phyloP scores from a whole-genome alignment of 306 rosid genomes.

The Sphenostylis stenocarpa region DNA sequence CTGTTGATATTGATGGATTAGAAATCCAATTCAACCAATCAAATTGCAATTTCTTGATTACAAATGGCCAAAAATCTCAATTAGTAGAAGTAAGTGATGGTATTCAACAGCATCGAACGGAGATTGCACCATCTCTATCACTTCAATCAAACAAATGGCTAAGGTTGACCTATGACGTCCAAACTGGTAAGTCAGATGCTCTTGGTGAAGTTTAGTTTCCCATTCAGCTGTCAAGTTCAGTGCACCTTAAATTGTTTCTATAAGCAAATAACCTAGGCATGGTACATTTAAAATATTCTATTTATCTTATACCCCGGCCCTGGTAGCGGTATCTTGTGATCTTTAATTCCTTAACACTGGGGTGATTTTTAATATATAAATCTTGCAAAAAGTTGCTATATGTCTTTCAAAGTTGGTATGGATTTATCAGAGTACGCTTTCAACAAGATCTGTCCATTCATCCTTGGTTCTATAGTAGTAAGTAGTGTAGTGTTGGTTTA shows the following conservation, averaged over 20 bases:
- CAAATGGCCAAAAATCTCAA: conserved; percentile 57
- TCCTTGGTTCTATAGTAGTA: conserved; percentile 1
- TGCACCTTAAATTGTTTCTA: conserved; percentile 22
- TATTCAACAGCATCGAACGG: conserved; percentile 52
- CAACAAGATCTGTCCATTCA: conserved; percentile 3
- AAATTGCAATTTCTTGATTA: conserved; percentile 69
- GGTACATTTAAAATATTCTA: conserved; percentile 14
- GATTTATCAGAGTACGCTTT: conserved; percentile 3
- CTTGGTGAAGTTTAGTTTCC: conserved; percentile 8
- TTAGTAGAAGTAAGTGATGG: conserved; percentile 40
- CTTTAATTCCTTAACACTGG: conserved; percentile 12
- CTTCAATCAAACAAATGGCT: conserved; percentile 87
- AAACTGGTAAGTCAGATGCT: conserved; percentile 59
- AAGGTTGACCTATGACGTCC: conserved; percentile 74
- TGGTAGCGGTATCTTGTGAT: background rate
- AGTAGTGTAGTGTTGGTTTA: conserved; percentile 5
- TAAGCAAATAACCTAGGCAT: conserved; percentile 10
- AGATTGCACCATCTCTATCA: conserved; percentile 58
- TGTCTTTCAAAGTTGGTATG: conserved; percentile 23
- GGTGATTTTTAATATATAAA: background rate
- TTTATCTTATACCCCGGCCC: background rate
- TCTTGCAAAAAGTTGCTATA: background rate
- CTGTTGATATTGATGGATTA: conserved; percentile 69
- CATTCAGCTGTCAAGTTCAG: background rate
- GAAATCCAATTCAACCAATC: conserved; percentile 93